These are phyloP conservation scores for Rhizophora apiculata DNA, from an alignment of 345 rosid genomes.

Conservation along the genomic window DNA sequence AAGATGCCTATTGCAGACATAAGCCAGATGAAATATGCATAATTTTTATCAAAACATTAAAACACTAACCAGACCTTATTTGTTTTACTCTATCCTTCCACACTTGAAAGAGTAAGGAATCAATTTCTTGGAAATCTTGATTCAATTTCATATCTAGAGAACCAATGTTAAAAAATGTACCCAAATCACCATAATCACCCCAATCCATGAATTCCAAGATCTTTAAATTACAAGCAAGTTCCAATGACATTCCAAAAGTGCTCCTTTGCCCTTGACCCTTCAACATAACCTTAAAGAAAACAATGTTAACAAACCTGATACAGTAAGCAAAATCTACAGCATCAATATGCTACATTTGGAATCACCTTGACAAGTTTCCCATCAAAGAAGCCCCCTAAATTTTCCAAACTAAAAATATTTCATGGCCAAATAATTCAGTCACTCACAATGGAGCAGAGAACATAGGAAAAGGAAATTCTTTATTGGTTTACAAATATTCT, in stretches of 20 bases:
- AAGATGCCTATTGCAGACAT: not conserved
- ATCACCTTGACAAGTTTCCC: conserved; percentile 85
- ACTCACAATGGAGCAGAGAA: too few relatives aligned
- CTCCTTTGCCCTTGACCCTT: conserved; percentile 92
- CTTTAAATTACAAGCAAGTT: conserved; percentile 77
- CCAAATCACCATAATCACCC: conserved; percentile 75
- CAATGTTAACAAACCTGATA: not conserved
- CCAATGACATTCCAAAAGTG: conserved; percentile 93
- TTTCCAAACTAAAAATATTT: too few relatives aligned
- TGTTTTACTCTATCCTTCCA: not conserved
- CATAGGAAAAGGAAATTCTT: too few relatives aligned
- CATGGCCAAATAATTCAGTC: too few relatives aligned
- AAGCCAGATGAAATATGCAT: conserved; percentile 7
- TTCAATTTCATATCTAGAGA: conserved; percentile 54
- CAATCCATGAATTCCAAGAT: conserved; percentile 94
- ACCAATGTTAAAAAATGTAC: conserved; percentile 73
- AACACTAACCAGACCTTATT: conserved; percentile 28
- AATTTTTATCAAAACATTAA: conserved; percentile 16
- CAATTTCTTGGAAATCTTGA: not conserved
- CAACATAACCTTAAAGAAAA: too few relatives aligned
- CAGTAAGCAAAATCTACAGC: not conserved
- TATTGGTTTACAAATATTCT: not conserved
- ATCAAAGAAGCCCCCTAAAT: not conserved
- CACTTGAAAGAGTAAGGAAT: too few relatives aligned
- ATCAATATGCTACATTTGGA: not conserved